Evolutionary conservation across 1,139 yeast genomes (phyloP), one percentile per base, ranked within the genome.

Genomic region (Saccharomycopsis hybrid): DNA sequence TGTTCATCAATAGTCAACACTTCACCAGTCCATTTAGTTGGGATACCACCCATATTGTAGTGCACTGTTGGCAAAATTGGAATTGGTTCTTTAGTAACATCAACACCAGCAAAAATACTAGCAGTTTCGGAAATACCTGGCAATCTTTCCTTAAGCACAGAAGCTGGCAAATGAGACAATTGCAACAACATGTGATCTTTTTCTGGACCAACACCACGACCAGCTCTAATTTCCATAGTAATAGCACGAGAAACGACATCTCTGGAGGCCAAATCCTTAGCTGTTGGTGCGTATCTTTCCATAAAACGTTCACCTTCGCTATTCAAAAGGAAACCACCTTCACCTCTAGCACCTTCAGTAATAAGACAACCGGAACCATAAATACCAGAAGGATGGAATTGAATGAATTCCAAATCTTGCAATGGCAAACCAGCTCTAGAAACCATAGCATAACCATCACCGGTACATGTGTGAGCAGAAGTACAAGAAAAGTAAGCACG

Each of bases 81-180:
- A 67, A 94, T 94, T 65, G 98, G 98, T 74, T 92, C 97, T 77
- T 92, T 92, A 58, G 98, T 92, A 59, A 92, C 97, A 71, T 92
- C 98, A 60, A 92, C 98, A 76, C 98, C 98, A 49, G 98, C 97
- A 65, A 92, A 92, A 71, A 92, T 92, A 60, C 90, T 87, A 43
- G 97, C 98, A 55, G 98, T 92, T 76, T 92, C 97, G 57, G 97
- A 89, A 63, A 92, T 92, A 84, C 98, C 98, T 61, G 98, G 98
- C 65, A 92, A 78, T 77, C 98, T 86, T 76, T 89, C 97, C 68
- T 87, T 81, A 65, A 92, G 78, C 46, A 92, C 96, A 51, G 85
- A 72, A 46, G 96, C 85, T 50, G 98, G 98, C 66, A 92, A 76
- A 68, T 92, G 98, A 55, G 92, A 83, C 68, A 92, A 80, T 76